These are phyloP conservation scores for Hypoxylon fragiforme DNA, from an alignment of 495 filamentous ascomycete genomes.

Conservation along the genomic window DNA sequence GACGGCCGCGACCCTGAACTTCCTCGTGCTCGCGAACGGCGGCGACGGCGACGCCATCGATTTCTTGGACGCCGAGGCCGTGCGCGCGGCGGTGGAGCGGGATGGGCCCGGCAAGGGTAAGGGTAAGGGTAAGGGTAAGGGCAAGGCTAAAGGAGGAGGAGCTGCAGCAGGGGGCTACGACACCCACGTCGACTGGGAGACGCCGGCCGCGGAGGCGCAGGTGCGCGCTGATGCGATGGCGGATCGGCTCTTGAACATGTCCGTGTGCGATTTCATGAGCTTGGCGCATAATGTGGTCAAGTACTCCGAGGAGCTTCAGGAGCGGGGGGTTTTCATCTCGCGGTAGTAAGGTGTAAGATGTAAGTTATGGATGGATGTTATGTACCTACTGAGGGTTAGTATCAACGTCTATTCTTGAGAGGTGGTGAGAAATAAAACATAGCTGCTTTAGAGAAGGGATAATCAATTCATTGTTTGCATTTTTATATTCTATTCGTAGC, in stretches of 20 bases:
- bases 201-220: neutral
- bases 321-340: neutral
- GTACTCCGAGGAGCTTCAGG: neutral
- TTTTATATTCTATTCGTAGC: too few relatives aligned
- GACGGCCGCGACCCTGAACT: neutral
- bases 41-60: neutral
- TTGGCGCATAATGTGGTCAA: neutral
- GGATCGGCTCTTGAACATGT: constrained; percentile 2
- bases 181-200: neutral
- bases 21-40: neutral
- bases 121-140: too few relatives aligned
- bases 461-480: too few relatives aligned
- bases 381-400: neutral
- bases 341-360: neutral
- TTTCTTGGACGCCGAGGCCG: neutral
- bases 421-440: too few relatives aligned
- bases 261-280: neutral
- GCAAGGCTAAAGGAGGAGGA: too few relatives aligned
- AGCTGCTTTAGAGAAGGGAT: too few relatives aligned
- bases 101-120: neutral
- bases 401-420: neutral
- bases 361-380: too few relatives aligned
- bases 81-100: neutral
- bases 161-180: neutral
- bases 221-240: neutral